A percentile compares a stretch with the other conserved stretches of the same genome.
Evolutionary conservation across 2,329 filamentous ascomycete genomes (phyloP).

Genomic region (Talaromyces sp.): DNA sequence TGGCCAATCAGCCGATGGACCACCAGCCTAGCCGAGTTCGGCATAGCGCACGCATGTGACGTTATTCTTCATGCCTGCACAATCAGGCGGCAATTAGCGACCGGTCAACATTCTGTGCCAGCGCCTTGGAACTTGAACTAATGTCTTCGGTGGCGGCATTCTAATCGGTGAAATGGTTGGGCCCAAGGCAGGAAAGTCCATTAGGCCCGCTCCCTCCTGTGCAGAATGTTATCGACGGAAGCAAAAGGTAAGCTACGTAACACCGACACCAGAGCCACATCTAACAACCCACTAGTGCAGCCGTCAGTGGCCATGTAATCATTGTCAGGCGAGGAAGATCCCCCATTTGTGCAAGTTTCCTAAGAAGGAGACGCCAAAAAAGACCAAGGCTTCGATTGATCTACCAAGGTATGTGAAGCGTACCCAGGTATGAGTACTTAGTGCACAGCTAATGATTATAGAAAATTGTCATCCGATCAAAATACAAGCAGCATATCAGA

Average conservation of each 20-base stretch:
- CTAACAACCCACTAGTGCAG: slow-evolving; percentile 43
- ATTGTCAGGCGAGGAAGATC: slow-evolving; percentile 52
- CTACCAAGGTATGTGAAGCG: slow-evolving; percentile 19
- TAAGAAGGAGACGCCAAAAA: slow-evolving; percentile 32
- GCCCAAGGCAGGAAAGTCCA: slow-evolving; percentile 11
- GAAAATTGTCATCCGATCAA: slow-evolving; percentile 1
- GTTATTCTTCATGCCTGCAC: too few species aligned
- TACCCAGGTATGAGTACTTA: too few species aligned
- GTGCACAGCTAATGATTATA: neutral
- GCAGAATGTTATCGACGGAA: slow-evolving; percentile 55
- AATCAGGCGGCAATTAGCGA: too few species aligned
- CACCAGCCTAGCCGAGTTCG: too few species aligned
- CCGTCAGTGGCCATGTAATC: slow-evolving; percentile 55
- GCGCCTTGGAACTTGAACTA: too few species aligned
- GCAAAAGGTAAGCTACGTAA: slow-evolving; percentile 46
- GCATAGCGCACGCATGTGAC: too few species aligned
- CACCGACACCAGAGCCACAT: neutral
- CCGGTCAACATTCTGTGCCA: too few species aligned
- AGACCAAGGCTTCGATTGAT: slow-evolving; percentile 3
- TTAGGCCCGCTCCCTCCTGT: slow-evolving; percentile 38
- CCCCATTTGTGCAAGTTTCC: slow-evolving; percentile 54
- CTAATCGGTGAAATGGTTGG: slow-evolving; percentile 7
- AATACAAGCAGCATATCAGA: neutral
- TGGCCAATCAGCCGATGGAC: too few species aligned
- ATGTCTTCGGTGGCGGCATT: neutral